Evolutionary conservation across 495 filamentous ascomycete species (phyloP).

Genomic region (Pseudoneurospora amorphoporcata): DNA sequence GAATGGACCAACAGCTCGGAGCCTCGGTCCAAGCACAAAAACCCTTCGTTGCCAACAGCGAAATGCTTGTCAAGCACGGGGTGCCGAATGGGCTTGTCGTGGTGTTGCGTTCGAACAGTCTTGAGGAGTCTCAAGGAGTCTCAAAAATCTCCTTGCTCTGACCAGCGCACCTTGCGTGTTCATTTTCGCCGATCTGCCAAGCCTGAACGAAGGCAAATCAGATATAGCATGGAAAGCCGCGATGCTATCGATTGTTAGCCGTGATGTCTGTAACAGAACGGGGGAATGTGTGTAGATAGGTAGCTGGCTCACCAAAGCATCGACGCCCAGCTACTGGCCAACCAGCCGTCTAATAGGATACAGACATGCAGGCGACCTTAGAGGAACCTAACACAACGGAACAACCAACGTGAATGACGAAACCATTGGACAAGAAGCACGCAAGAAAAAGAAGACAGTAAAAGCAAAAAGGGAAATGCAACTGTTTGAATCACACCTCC

Average conservation of each 20-base stretch:
- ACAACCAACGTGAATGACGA: not conserved
- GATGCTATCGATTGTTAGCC: not conserved
- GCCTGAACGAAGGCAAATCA: not conserved
- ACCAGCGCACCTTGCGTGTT: not conserved
- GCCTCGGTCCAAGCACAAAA: not conserved
- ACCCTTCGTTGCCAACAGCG: not conserved
- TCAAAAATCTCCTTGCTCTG: not conserved
- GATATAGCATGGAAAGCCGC: not conserved
- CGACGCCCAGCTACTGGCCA: not conserved
- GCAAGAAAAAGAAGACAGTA: not conserved
- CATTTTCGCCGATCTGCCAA: not conserved
- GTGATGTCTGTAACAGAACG: not conserved
- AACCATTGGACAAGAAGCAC: not conserved
- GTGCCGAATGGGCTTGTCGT: not conserved
- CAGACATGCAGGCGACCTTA: not conserved
- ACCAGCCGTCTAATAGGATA: not conserved
- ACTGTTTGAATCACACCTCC: slow-evolving; percentile 8
- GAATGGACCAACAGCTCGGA: not conserved
- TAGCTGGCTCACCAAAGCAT: not conserved
- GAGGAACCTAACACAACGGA: not conserved
- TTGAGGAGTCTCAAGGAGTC: not conserved
- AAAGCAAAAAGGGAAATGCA: not conserved
- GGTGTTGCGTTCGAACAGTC: not conserved
- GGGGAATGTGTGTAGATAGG: not conserved
- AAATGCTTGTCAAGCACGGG: not conserved